Base-by-base conservation (phyloP, 345 rosid species). In the Durio zibethinus region DNA sequence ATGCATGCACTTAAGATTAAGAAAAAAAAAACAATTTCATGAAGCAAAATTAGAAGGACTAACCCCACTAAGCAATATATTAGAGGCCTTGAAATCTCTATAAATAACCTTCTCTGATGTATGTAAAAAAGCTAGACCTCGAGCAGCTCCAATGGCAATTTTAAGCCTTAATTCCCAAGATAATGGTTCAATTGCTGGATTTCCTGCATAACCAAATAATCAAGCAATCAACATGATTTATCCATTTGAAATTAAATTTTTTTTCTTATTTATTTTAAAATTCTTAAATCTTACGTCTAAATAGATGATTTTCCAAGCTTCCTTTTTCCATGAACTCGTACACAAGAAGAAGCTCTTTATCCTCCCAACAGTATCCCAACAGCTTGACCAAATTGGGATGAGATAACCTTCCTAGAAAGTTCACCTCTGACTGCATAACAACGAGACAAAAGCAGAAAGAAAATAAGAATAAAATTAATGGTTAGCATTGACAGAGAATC, bases 81-180 rank as follows among this genome's bases (percentile, higher is more conserved):
- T 93, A 3, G 97, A 88, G 53, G 98, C 90, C 88, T 91, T 90
- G 77, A 94, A 93, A 83, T 93, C 97, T 78, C 94, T 83, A 80
- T 91, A 89, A 75, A 93, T 93, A 86, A 95, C 90, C 81, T 88
- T 84, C 85, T 91, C 90, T 18, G 88, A 90, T 53, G 87, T 70
- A 79, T 95, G 99, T 52, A 91, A 85, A 83, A 89, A 92, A 25
- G 89, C 88, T 61, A 95, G 88, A 66, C 94, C 98, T 59, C 86
- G 88, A 70, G 97, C 97, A 36, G 98, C 94, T 85, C 94, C 98
- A 66, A 86, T 82, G 35, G 87, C 89, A 78, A 92, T 92, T 83
- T 87, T 89, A 57, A 95, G 86, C 83, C 97, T 80, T n/a, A 87
- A 77, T 21, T 93, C 91, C 97, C 99, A 95, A 61, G 96, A 86